Evolutionary conservation across 2,329 filamentous ascomycete genomes (phyloP), one percentile per base, ranked within the genome.

Genomic region (Pseudogymnoascus sp.): DNA sequence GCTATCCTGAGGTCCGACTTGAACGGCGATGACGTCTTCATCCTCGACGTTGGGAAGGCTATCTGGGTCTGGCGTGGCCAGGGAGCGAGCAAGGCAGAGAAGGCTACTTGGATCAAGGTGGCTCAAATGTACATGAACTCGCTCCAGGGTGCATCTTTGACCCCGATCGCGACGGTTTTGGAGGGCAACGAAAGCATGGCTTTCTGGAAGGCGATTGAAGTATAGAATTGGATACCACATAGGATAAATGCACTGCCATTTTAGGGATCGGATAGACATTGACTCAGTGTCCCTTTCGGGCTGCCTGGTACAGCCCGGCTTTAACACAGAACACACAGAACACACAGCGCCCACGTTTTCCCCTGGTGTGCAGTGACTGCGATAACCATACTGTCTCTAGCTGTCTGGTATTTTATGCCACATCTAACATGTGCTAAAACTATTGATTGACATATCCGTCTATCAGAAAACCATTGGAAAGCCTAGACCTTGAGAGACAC

Each of bases 11-110:
- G 67, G 50, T 69, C 72, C 0, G 83, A 86, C 64, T 72, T 88
- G 6, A 78, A 85, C 63, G 77, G 77, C 39, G 75, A 78, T 50
- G 84, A 88, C 66, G 79, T 88, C 4, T 88, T 88, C 67, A 69
- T 89, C 18, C 75, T 86, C 18, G 79, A 82, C 63, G 83, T 86
- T 65, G 83, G 84, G 6, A 78, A 71, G 58, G 74, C 74, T 6
- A 75, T 88, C 35, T 89, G 85, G 84, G 82, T 88, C 1, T 88
- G 86, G 86, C 79, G 86, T 67, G 86, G 86, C 0, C 71, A 73
- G 2, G 74, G 75, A 1, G 84, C 85, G 7, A 88, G 84, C 69
- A 72, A 72, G 35, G 72, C 71, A 1, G 86, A 88, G 73, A 85
- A 78, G 70, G 77, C 80, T 4, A 75, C 76, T 69, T 89, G 86